Evolutionary conservation across 371 early-diverging fungal species (phyloP), one percentile per base, ranked within the genome.

Genomic region (Circinella umbellata): DNA sequence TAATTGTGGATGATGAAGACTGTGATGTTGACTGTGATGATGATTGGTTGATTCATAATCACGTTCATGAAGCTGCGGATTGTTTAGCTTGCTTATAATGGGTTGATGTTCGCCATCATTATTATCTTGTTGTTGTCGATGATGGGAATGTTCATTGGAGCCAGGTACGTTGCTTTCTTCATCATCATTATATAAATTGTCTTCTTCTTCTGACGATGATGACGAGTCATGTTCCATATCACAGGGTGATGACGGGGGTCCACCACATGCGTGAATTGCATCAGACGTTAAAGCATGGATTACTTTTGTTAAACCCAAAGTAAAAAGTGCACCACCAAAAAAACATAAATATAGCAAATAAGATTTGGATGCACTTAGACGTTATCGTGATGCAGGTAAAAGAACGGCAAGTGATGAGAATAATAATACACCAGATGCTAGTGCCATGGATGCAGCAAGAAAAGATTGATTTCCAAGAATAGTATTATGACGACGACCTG

Each of bases 261-360:
- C 76, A 14, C 76, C 78, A 39, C 82, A 82, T 36, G 78, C 75
- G 68, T 82, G 80, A 20, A 80, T 77, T 0, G 82, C 82, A 62
- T 72, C 73, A 6, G 80, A 80, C 68, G 78, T 80, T 15, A 69
- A 64, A 54, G 67, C 63, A 63, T 80, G 82, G 13, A 82, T 74
- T 4, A 78, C 3, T 18, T 60, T 57, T 1, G 78, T 82, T 9
- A 82, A 47, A 10, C 73, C 0, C n/a, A 76, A 37, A 10, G 82
- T 82, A 53, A 82, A 73, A 11, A 67, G 36, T 7, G 74, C 77
- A 20, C 80, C 80, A 15, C 67, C 76, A 68, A 79, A 79, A 37
- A 73, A 82, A 48, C 69, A 79, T 7, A 68, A 37, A 64, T 78
- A 82, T 20, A 70, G 57, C 37, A 72, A 47, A 10, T 61, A 59